These are phyloP conservation scores for Xanthoconium purpureum DNA, from an alignment of 768 basidiomycete genomes.

Conservation along the genomic window DNA sequence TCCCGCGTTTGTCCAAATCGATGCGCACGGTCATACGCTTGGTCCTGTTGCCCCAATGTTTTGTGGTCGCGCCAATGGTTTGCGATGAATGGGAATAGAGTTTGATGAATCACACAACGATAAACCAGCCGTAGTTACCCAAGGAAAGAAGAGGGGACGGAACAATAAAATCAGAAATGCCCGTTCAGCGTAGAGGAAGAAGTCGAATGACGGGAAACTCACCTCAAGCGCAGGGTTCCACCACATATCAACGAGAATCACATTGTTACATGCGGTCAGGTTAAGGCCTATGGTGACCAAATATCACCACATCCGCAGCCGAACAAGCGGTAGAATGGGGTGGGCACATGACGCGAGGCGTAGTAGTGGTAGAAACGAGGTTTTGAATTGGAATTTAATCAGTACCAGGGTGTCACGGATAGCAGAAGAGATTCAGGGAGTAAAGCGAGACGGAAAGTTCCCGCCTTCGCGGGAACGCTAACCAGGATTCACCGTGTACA, in stretches of 20 bases:
- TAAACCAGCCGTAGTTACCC: neutral
- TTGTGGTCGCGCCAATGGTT: neutral
- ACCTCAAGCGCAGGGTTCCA: conserved; percentile 91
- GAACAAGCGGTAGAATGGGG: neutral
- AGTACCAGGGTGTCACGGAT: neutral
- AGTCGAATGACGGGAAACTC: conserved; percentile 18
- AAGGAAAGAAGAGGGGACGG: neutral
- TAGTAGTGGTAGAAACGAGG: neutral
- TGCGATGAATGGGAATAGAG: neutral
- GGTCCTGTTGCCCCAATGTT: conserved; percentile 50
- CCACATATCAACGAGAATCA: conserved; percentile 91
- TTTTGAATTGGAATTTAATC: conserved; percentile 10
- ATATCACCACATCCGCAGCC: conserved; percentile 4
- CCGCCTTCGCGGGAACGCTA: conserved; percentile 2
- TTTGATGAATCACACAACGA: neutral
- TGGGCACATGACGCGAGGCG: neutral
- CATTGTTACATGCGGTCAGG: conserved; percentile 89
- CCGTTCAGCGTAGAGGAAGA: conserved; percentile 7
- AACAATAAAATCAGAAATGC: neutral
- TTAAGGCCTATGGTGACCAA: conserved; percentile 64
- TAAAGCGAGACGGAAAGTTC: neutral
- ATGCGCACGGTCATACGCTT: conserved; percentile 91
- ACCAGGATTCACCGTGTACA: neutral
- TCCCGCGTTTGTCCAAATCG: conserved; percentile 84
- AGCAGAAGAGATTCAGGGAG: neutral